Evolutionary conservation across 495 filamentous ascomycete species (phyloP).

Genomic region (Coniosporium apollinis): DNA sequence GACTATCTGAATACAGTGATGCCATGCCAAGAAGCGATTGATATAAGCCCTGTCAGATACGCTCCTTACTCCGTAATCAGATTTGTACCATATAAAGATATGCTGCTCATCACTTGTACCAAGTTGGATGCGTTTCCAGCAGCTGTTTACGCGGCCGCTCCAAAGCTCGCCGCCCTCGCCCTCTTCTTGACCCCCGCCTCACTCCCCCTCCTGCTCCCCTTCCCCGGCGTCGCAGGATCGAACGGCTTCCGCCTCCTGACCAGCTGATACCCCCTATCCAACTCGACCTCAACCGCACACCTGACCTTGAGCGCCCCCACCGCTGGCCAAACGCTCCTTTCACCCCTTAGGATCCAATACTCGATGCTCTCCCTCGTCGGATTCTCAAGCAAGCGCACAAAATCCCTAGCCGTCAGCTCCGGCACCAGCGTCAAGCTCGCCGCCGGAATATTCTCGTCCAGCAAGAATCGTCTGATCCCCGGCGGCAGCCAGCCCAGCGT

Average conservation of each 20-base stretch:
- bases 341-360: conserved; percentile 74
- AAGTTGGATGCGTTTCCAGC: too few species aligned
- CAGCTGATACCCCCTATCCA: conserved; percentile 69
- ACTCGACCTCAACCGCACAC: conserved; percentile 73
- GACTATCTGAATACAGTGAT: too few species aligned
- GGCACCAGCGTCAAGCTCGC: conserved; percentile 71
- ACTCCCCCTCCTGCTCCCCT: conserved; percentile 2
- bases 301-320: conserved; percentile 64
- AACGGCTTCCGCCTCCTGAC: conserved; percentile 44
- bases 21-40: too few species aligned
- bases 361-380: conserved; percentile 60
- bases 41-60: too few species aligned
- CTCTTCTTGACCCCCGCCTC: conserved; percentile 8
- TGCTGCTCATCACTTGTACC: too few species aligned
- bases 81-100: too few species aligned
- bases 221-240: too few species aligned
- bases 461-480: conserved; percentile 54
- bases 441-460: conserved; percentile 67
- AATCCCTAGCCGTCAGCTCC: conserved; percentile 52
- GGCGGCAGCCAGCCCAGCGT: conserved; percentile 54
- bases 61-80: too few species aligned
- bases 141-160: too few species aligned
- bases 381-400: conserved; percentile 59
- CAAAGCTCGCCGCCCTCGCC: conserved; percentile 14
- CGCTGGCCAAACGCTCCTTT: conserved; percentile 86